Evolutionary conservation across 331 rosid genomes (phyloP), one percentile per base, ranked within the genome.

Genomic region (Cydonia oblonga): DNA sequence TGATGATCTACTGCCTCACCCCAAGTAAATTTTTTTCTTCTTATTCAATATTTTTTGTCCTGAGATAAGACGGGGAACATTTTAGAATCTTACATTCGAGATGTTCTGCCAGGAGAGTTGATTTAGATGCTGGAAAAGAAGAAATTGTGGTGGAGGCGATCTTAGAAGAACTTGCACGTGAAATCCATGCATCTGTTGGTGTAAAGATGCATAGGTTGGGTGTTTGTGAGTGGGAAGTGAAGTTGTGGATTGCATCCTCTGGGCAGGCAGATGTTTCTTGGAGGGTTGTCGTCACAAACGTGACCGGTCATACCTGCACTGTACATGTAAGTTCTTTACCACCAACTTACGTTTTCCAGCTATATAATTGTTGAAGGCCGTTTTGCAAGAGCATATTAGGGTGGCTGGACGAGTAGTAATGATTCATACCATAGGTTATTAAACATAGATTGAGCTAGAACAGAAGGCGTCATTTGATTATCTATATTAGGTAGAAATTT

Each of bases 181-280:
- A 88, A 82, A 90, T 95, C 77, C 99, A 95, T 76, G 83, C 90
- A 18, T 87, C 80, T 76, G 86, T 91, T 72, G 99, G 99, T 63
- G 97, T 91, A 49, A 91, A 93, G 88, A 91, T 95, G 99, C 97
- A 95, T 71, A 90, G 92, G 81, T 87, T 95, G 82, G 96, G 96
- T 28, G 99, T 95, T 56, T 85, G 87, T 82, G 96, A 87, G 74
- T 95, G 99, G 99, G 99, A 95, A 91, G 88, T 91, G 85, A 95
- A 95, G 86, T 88, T 95, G 69, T 91, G 96, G 99, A 81, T 95
- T 66, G 75, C 86, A 66, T 87, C 96, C 42, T 78, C 84, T 82
- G 93, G 96, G 62, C 87, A 71, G 71, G 96, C 87, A 53, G 88
- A 91, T 82, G 92, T 92, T 79, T 85, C 96, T 74, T 95, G 99